Evolutionary conservation across 768 basidiomycete genomes (phyloP).

Genomic region (Suillus spraguei): DNA sequence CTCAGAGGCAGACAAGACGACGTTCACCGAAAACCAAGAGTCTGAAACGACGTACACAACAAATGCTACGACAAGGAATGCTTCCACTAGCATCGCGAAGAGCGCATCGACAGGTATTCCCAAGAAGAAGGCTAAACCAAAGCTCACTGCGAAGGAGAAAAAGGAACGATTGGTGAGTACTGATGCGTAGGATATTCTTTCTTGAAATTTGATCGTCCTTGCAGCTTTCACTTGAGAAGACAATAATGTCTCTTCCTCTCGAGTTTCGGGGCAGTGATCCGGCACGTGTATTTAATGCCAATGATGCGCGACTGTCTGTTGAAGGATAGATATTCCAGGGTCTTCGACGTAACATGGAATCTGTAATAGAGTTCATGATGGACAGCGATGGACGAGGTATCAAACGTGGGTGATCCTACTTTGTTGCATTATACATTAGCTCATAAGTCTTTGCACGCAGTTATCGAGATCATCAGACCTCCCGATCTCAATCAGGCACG

Average conservation of each 20-base stretch:
- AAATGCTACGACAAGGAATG: constrained; percentile 24
- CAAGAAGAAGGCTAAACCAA: constrained; percentile 63
- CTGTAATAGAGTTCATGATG: constrained; percentile 76
- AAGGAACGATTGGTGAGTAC: constrained; percentile 71
- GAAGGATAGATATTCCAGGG: constrained; percentile 43
- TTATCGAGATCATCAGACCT: constrained; percentile 72
- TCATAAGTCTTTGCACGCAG: constrained; percentile 40
- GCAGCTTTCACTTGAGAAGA: constrained; percentile 66
- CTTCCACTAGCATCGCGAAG: constrained; percentile 42
- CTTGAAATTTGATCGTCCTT: too few species aligned
- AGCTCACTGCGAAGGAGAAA: constrained; percentile 78
- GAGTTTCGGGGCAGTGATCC: constrained; percentile 91
- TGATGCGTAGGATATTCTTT: not conserved
- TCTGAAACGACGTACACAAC: constrained; percentile 39
- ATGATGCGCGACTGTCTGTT: not conserved
- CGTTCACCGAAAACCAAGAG: constrained; percentile 30
- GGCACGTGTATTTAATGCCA: constrained; percentile 44
- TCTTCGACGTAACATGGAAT: constrained; percentile 78
- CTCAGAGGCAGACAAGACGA: constrained; percentile 34
- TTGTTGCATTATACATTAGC: not conserved
- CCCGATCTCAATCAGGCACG: constrained; percentile 88
- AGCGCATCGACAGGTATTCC: constrained; percentile 43
- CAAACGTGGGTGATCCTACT: constrained; percentile 45
- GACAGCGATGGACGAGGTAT: constrained; percentile 61
- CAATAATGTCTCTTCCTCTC: constrained; percentile 77